Percentiles rank a stretch among this genome's conserved stretches.
Evolutionary conservation across 345 rosid species (phyloP).

Genomic region (Reutealis trisperma): DNA sequence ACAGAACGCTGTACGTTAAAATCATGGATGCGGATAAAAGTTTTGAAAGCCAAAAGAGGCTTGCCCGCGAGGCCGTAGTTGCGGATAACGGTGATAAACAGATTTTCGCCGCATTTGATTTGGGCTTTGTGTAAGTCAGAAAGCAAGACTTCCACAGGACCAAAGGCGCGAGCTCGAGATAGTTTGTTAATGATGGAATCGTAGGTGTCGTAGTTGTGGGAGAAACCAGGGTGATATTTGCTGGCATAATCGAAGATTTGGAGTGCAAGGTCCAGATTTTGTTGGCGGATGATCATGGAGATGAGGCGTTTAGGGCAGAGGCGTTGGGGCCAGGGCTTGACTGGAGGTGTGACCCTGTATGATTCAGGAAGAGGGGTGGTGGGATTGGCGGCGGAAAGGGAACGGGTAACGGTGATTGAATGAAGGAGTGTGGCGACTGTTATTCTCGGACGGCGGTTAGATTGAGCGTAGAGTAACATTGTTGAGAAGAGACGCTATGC

Average conservation of each 20-base stretch:
- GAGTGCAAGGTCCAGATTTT: constrained; percentile 81
- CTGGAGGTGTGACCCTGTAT: constrained; percentile 64
- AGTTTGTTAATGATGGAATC: constrained; percentile 72
- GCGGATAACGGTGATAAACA: constrained; percentile 67
- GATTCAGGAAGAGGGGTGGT: constrained; percentile 32
- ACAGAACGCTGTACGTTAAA: constrained; percentile 68
- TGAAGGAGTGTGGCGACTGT: constrained; percentile 3
- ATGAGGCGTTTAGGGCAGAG: constrained; percentile 75
- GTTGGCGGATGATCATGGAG: constrained; percentile 74
- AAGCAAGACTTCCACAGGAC: constrained; percentile 61
- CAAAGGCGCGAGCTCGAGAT: constrained; percentile 83
- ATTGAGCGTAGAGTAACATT: neutral
- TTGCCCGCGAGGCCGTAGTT: constrained; percentile 76
- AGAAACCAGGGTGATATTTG: constrained; percentile 65
- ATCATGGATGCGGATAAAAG: constrained; percentile 59
- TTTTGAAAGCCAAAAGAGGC: constrained; percentile 50
- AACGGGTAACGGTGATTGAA: constrained; percentile 12
- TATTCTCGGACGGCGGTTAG: neutral
- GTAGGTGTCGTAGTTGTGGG: constrained; percentile 73
- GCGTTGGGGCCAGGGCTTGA: constrained; percentile 83
- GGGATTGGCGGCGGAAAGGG: constrained; percentile 7
- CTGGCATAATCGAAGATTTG: constrained; percentile 85
- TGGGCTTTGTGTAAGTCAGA: constrained; percentile 47
- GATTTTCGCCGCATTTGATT: constrained; percentile 69
- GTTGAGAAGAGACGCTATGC: neutral